These are phyloP conservation scores for Debaryomyces coudertii DNA, from an alignment of 1,139 yeast species.

Conservation along the genomic window DNA sequence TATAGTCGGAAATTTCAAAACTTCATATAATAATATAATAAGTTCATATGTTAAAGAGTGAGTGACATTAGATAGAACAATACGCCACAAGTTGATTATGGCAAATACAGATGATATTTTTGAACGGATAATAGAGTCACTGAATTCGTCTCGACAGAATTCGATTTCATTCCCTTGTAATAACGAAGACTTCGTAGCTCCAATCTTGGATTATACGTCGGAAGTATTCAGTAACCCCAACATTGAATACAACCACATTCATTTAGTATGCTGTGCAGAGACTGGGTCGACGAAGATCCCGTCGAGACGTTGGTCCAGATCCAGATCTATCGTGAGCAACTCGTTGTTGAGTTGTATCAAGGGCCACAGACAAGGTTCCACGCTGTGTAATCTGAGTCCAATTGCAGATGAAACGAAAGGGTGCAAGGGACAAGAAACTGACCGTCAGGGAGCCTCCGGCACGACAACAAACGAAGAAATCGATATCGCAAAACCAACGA, in stretches of 20 bases:
- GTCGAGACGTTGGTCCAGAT: conserved; percentile 12
- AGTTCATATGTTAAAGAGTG: background rate
- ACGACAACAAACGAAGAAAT: no score
- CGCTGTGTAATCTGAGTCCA: background rate
- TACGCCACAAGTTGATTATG: background rate
- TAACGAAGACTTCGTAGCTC: conserved; percentile 29
- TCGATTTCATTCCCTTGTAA: conserved; percentile 25
- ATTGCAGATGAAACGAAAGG: background rate
- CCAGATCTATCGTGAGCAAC: conserved; percentile 26
- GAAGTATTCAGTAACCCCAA: conserved; percentile 30
- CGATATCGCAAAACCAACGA: background rate
- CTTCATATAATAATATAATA: background rate
- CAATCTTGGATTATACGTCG: conserved; percentile 31
- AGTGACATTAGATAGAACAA: background rate
- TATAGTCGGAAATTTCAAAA: conserved; percentile 1
- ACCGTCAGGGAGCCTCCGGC: background rate
- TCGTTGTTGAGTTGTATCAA: conserved; percentile 23
- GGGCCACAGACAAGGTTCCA: background rate
- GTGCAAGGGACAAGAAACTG: background rate
- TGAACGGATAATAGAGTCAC: conserved; percentile 12
- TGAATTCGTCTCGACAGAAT: conserved; percentile 1
- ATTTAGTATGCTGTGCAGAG: conserved; percentile 25
- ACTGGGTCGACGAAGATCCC: conserved; percentile 1
- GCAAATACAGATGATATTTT: conserved; percentile 13
- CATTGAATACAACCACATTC: conserved; percentile 25